Evolutionary conservation across 208 protist species (phyloP).

Genomic region (Herpetomonas tarakana): DNA sequence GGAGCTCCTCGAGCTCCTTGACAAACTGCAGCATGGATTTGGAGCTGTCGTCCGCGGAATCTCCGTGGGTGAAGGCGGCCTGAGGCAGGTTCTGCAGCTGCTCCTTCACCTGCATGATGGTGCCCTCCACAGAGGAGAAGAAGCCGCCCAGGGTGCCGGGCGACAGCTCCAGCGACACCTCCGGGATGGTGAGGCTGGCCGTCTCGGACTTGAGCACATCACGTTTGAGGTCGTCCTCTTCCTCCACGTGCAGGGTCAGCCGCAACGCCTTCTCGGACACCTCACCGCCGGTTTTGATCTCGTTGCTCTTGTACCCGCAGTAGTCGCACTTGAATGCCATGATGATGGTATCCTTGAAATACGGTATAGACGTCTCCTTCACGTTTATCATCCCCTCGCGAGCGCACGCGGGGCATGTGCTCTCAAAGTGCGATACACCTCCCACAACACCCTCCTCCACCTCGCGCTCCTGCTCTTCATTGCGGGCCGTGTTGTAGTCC

Average conservation of each 20-base stretch:
- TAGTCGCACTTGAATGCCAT: conserved; percentile 93
- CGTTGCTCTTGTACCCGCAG: conserved; percentile 94
- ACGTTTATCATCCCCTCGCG: conserved; percentile 68
- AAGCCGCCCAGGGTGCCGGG: conserved; percentile 91
- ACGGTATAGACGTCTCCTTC: conserved; percentile 89
- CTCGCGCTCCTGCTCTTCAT: conserved; percentile 57
- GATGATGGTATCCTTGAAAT: conserved; percentile 95
- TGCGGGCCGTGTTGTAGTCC: conserved; percentile 89
- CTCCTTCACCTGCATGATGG: conserved; percentile 80
- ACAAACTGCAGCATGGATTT: conserved; percentile 83
- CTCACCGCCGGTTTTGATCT: conserved; percentile 91
- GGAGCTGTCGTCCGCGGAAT: conserved; percentile 57
- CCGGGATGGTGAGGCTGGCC: conserved; percentile 80
- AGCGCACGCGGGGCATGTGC: conserved; percentile 77
- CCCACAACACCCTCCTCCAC: conserved; percentile 79
- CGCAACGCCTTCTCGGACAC: conserved; percentile 74
- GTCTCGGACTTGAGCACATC: conserved; percentile 95
- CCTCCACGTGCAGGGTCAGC: conserved; percentile 69
- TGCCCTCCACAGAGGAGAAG: conserved; percentile 94
- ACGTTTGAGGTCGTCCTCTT: conserved; percentile 86
- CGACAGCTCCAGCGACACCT: conserved; percentile 86
- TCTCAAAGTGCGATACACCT: conserved; percentile 64
- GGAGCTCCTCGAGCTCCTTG: conserved; percentile 67
- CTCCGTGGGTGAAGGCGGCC: conserved; percentile 68
- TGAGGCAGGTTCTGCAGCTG: conserved; percentile 82